Evolutionary conservation across 2,329 filamentous ascomycete species (phyloP).

Genomic region (Tolypocladium album): DNA sequence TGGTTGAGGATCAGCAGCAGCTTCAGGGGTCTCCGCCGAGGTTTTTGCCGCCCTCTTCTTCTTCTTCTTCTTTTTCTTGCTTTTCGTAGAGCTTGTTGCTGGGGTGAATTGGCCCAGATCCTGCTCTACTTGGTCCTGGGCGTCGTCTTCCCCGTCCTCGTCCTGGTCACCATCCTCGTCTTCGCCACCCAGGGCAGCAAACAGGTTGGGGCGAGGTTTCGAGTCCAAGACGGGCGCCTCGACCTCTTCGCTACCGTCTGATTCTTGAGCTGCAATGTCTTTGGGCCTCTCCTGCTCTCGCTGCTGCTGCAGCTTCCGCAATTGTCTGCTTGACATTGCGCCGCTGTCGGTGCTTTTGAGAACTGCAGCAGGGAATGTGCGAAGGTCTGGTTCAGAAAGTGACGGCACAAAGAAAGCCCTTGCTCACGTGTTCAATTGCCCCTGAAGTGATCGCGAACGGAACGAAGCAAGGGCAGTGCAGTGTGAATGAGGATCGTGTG

Average conservation of each 20-base stretch:
- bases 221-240: constrained; percentile 16
- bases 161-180: constrained; percentile 25
- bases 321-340: constrained; percentile 39
- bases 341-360: background rate
- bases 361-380: no score
- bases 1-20: background rate
- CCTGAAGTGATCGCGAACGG: background rate
- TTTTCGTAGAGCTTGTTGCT: constrained; percentile 14
- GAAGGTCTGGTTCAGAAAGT: background rate
- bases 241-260: constrained; percentile 19
- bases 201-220: constrained; percentile 34
- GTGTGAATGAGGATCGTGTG: background rate
- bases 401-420: background rate
- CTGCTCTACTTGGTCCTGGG: constrained; percentile 9
- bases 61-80: constrained; percentile 25
- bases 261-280: constrained; percentile 4
- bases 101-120: constrained; percentile 6
- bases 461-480: background rate
- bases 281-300: constrained; percentile 27
- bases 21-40: constrained; percentile 7
- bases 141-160: constrained; percentile 18
- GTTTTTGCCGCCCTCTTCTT: constrained; percentile 28
- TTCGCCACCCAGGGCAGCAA: constrained; percentile 39
- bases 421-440: no score
- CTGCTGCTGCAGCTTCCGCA: constrained; percentile 41